phyloP scores from a whole-genome alignment of 768 basidiomycete genomes.

The Russula griseocarnosa region DNA sequence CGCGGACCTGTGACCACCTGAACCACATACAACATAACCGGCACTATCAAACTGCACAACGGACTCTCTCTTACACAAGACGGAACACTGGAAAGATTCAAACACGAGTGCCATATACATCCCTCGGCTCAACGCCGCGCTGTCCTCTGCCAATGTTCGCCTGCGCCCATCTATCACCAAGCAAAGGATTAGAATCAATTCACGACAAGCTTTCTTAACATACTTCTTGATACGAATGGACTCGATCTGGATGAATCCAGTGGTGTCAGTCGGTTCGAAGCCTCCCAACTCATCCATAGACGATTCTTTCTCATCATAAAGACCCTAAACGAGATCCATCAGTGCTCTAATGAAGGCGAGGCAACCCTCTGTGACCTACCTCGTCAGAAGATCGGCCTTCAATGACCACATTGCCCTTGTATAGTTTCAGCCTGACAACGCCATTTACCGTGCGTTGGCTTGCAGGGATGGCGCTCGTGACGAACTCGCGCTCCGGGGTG shows the following conservation, averaged over 20 bases:
- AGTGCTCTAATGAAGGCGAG: neutral
- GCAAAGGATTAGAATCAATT: slow-evolving; percentile 15
- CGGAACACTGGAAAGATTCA: slow-evolving; percentile 16
- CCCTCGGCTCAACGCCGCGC: slow-evolving; percentile 67
- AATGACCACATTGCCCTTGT: slow-evolving; percentile 94
- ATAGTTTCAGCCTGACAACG: slow-evolving; percentile 80
- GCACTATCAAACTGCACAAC: neutral
- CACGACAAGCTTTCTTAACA: slow-evolving; percentile 33
- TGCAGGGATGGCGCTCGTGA: slow-evolving; percentile 84
- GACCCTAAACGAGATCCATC: slow-evolving; percentile 48
- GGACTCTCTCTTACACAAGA: neutral
- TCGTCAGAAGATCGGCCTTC: slow-evolving; percentile 89
- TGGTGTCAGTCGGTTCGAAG: slow-evolving; percentile 93
- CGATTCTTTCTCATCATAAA: slow-evolving; percentile 92
- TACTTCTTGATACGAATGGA: slow-evolving; percentile 98
- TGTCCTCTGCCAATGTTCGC: slow-evolving; percentile 83
- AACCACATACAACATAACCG: too few relatives aligned
- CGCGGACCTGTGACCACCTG: too few relatives aligned
- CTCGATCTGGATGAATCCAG: slow-evolving; percentile 96
- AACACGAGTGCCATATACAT: slow-evolving; percentile 70
- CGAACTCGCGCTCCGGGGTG: slow-evolving; percentile 97
- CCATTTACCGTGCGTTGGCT: slow-evolving; percentile 98
- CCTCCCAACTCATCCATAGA: slow-evolving; percentile 99
- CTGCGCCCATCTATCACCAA: slow-evolving; percentile 67
- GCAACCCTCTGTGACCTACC: slow-evolving; percentile 40